phyloP scores from a whole-genome alignment of 805 yeast genomes.

The Ogataea nakhonphanomensis region DNA sequence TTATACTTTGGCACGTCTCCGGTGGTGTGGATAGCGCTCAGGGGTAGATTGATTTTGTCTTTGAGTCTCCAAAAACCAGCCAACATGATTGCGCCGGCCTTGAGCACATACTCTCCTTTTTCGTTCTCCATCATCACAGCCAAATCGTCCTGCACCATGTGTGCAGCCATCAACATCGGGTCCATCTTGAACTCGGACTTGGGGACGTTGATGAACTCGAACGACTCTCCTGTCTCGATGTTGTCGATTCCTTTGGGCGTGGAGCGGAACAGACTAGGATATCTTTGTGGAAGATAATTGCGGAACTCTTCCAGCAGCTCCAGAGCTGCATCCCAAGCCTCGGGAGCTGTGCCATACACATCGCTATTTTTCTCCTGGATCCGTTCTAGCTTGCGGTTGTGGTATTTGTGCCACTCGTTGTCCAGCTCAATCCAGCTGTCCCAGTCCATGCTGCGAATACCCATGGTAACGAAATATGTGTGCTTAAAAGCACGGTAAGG shows the following conservation, averaged over 20 bases:
- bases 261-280: slow-evolving; percentile 49
- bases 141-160: slow-evolving; percentile 61
- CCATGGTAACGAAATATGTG: slow-evolving; percentile 65
- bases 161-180: slow-evolving; percentile 57
- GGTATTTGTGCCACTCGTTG: slow-evolving; percentile 59
- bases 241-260: slow-evolving; percentile 49
- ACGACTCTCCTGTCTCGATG: slow-evolving; percentile 50
- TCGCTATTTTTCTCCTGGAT: slow-evolving; percentile 44
- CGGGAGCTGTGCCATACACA: slow-evolving; percentile 48
- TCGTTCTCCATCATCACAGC: slow-evolving; percentile 62
- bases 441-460: slow-evolving; percentile 60
- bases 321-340: slow-evolving; percentile 50
- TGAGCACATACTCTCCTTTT: slow-evolving; percentile 54
- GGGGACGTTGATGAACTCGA: slow-evolving; percentile 32
- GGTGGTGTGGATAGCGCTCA: slow-evolving; percentile 55
- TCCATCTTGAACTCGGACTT: slow-evolving; percentile 40
- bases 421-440: slow-evolving; percentile 66
- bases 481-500: slow-evolving; percentile 69
- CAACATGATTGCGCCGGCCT: slow-evolving; percentile 59
- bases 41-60: slow-evolving; percentile 55
- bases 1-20: slow-evolving; percentile 69
- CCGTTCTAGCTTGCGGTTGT: slow-evolving; percentile 49
- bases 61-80: slow-evolving; percentile 70
- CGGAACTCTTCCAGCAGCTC: slow-evolving; percentile 54
- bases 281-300: slow-evolving; percentile 51